Evolutionary conservation across 129 eudicot species (phyloP).

Genomic region (Lactuca saligna): DNA sequence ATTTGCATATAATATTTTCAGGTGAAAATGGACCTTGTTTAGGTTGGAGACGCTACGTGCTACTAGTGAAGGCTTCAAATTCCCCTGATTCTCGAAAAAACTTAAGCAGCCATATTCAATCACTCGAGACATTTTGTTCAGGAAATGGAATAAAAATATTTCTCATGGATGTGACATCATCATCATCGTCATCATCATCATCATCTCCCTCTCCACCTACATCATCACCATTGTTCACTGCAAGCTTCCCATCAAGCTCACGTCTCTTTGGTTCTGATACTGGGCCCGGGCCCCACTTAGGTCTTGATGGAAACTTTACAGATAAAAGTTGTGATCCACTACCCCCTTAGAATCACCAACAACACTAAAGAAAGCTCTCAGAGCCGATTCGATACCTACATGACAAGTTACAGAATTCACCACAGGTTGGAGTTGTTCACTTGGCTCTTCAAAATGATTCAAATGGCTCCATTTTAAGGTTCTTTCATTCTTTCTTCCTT

Average conservation of each 20-base stretch:
- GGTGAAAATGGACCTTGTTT: constrained; percentile 57
- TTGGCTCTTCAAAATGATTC: constrained; percentile 84
- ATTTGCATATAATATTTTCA: constrained; percentile 4
- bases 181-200: constrained; percentile 45
- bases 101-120: constrained; percentile 67
- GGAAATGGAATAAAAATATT: constrained; percentile 53
- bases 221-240: constrained; percentile 71
- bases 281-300: constrained; percentile 55
- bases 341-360: constrained; percentile 56
- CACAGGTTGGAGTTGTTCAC: constrained; percentile 84
- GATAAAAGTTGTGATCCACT: constrained; percentile 37
- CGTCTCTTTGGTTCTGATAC: constrained; percentile 54
- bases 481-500: constrained; percentile 13
- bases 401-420: constrained; percentile 63
- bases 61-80: constrained; percentile 79
- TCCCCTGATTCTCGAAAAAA: constrained; percentile 71
- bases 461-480: constrained; percentile 76
- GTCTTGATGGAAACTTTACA: constrained; percentile 55
- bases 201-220: constrained; percentile 66
- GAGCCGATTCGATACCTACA: constrained; percentile 54
- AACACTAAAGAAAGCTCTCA: constrained; percentile 61
- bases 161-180: constrained; percentile 44
- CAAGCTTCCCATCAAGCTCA: constrained; percentile 76
- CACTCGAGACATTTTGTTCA: constrained; percentile 72
- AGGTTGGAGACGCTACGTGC: constrained; percentile 92